phyloP scores from a whole-genome alignment of 2,329 filamentous ascomycete genomes.

The Neonectria sp. region DNA sequence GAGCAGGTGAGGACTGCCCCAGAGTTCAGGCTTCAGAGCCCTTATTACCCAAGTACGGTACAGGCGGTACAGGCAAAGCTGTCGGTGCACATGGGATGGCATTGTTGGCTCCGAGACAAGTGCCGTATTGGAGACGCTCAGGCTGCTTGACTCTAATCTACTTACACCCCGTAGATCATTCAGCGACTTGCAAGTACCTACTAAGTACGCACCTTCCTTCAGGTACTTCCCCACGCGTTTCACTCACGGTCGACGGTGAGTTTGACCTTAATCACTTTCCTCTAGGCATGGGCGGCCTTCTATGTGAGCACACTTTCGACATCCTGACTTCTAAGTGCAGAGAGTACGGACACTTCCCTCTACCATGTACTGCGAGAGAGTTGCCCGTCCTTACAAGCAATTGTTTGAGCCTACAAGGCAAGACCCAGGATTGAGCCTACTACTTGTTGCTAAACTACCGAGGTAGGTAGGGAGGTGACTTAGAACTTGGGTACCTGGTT shows the following conservation, averaged over 20 bases:
- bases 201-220: background rate
- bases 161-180: background rate
- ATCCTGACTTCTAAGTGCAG: background rate
- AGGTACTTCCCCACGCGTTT: background rate
- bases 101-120: background rate
- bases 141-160: background rate
- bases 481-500: background rate
- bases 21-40: background rate
- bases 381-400: background rate
- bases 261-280: background rate
- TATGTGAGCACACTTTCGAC: background rate
- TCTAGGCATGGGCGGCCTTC: background rate
- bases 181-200: background rate
- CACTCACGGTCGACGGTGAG: background rate
- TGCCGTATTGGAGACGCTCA: background rate
- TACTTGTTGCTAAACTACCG: background rate
- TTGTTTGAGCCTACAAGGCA: background rate
- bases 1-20: background rate
- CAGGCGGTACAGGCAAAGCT: background rate
- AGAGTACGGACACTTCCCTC: background rate
- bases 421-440: background rate
- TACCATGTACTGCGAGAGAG: background rate
- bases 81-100: background rate
- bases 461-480: background rate
- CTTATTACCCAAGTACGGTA: too few relatives aligned